Base-by-base conservation (phyloP, 257 asterid genomes). In the Plantago elongata region DNA sequence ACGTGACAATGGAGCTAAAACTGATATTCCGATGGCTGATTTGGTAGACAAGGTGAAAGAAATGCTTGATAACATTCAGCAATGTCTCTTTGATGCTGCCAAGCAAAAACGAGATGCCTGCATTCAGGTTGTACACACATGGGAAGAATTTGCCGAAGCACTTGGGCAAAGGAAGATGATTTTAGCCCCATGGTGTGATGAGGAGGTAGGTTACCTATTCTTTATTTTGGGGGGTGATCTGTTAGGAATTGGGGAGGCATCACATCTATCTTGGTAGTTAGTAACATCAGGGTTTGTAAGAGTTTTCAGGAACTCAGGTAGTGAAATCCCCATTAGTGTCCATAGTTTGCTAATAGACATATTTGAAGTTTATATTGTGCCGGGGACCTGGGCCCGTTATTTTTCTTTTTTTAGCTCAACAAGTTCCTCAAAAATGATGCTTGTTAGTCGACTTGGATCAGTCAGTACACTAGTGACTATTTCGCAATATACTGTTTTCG, bases 131-230 rank as follows among this genome's bases (percentile, higher is more conserved):
- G 90, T 74, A 5, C 80, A 66, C 30, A 81, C 89, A 54, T 92
- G 98, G 98, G 93, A 89, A 18, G 95, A 89, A 70, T 86, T 92
- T 61, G 56, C 49, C 0, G 86, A 81, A 68, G 90, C 98, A n/a
- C 80, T 92, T 68, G 65, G 78, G 67, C 80, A 83, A 51, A 92
- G 89, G 86, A 88, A 86, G 76, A 71, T 89, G 95, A 83, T 89
- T 68, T 75, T 92, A 27, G 95, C 97, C 56, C 97, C 98, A 34
- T 92, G 97, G 98, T 86, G 95, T 37, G 95, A 89, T 65, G 95
- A 86, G 69, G 94, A 88, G 96, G 97, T 87, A 78, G 54, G 16
- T 30, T n/a, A 49, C 42, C 27, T 30, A 11, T 18, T 37, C 47
- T 14, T 56, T 2, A 38, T 34, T 56, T 37, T 34, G 12, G 6